Base-by-base conservation (phyloP, 2,329 filamentous ascomycete genomes). In the Pseudopithomyces chartarum region DNA sequence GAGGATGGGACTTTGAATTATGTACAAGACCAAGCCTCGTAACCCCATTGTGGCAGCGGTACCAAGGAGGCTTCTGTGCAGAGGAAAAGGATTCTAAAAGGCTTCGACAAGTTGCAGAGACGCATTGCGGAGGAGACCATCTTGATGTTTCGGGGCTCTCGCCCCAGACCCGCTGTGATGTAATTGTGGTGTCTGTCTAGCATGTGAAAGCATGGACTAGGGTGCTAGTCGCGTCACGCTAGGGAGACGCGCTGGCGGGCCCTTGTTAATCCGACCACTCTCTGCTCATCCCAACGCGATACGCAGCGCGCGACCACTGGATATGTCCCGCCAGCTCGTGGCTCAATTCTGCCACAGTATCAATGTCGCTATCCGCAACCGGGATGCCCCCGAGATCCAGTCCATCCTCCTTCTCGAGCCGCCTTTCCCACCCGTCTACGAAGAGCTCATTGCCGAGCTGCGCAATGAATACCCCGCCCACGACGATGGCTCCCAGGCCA, bases 1-100 rank as follows among this genome's bases (percentile, higher is more conserved):
- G 26, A 86, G 72, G 43, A 91, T 74, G 1, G 79, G 77, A 39
- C 70, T 68, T 44, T 76, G 76, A 49, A 78, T 55, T 47, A 78
- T 56, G 32, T 70, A 63, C 50, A 68, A 57, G 12, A 70, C 13
- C 5, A 61, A 57, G 47, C 52, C 44, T 26, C 54, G 38, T 39
- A 66, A 55, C 1, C 66, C 64, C 69, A 71, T 72, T 6, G 10
- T 56, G 49, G 36, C 26, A 20, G 22, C 11, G n/a, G 36, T 17
- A 38, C 6, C 29, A 32, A 36, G 10, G 7, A 12, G 15, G 6
- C 10, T 42, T 19, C 17, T 42, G 13, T 17, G 19, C 19, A 12
- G 17, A 17, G 38, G 19, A 22, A 22, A 10, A 19, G 19, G 6
- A 42, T 42, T 3, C 13, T 19, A 29, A 29, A 29, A 29, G 26